A percentile compares a stretch with the other conserved stretches of the same genome.
These are phyloP conservation scores for Nitzschia palea DNA, from an alignment of 108 stramenopile species.

Conservation along the genomic window DNA sequence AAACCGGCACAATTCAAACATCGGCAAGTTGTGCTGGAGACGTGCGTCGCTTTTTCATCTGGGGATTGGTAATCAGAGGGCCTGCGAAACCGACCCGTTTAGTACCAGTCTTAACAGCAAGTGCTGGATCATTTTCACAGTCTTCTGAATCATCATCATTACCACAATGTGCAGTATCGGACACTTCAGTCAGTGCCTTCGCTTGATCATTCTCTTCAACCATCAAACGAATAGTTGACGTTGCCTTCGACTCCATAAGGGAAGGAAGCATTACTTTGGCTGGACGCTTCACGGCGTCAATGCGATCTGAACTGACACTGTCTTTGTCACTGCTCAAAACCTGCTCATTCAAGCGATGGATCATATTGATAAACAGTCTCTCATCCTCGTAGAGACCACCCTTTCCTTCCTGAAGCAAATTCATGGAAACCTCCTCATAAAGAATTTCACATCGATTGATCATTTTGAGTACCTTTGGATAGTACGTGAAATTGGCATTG, in stretches of 20 bases:
- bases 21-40: too few relatives aligned
- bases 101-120: too few relatives aligned
- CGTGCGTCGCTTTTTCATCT: too few relatives aligned
- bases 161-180: background rate
- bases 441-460: conserved; percentile 60
- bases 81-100: too few relatives aligned
- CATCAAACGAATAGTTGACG: conserved; percentile 46
- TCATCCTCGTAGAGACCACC: conserved; percentile 81
- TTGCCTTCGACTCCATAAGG: conserved; percentile 16
- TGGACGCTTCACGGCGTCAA: background rate
- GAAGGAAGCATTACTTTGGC: background rate
- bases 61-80: too few relatives aligned
- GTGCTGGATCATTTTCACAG: background rate
- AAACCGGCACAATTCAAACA: too few relatives aligned
- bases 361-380: conserved; percentile 87
- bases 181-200: background rate
- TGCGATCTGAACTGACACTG: conserved; percentile 12
- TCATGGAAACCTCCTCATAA: conserved; percentile 73
- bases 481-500: conserved; percentile 84
- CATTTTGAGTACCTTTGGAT: conserved; percentile 73
- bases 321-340: conserved; percentile 33
- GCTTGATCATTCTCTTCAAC: conserved; percentile 59
- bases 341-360: conserved; percentile 82
- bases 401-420: conserved; percentile 70
- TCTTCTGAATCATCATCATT: conserved; percentile 27